Evolutionary conservation across 306 rosid genomes (phyloP).

Genomic region (Glycine tomentella): DNA sequence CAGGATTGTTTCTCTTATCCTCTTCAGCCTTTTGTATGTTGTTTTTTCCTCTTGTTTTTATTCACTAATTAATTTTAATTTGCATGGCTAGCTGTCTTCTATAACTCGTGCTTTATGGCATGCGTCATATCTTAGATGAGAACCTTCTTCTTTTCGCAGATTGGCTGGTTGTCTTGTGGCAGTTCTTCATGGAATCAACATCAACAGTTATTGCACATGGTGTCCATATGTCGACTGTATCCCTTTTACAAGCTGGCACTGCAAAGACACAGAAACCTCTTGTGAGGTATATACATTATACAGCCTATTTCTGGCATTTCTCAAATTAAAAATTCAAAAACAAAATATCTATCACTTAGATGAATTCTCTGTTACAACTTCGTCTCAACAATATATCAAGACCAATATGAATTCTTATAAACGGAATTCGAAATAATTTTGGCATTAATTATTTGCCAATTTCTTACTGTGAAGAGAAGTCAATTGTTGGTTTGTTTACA

Average conservation of each 20-base stretch:
- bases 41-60: constrained; percentile 16
- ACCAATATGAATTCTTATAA: too few species aligned
- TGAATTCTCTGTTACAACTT: not conserved
- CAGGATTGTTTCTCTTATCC: constrained; percentile 67
- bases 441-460: too few species aligned
- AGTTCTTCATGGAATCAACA: constrained; percentile 68
- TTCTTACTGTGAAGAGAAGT: constrained; percentile 8
- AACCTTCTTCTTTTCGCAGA: constrained; percentile 62
- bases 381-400: too few species aligned
- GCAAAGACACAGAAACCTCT: constrained; percentile 60
- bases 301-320: constrained; percentile 39
- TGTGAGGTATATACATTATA: constrained; percentile 70
- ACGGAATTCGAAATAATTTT: too few species aligned
- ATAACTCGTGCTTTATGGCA: constrained; percentile 40
- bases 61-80: constrained; percentile 12
- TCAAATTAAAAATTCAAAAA: constrained; percentile 38
- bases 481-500: constrained; percentile 16
- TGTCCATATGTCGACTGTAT: constrained; percentile 79
- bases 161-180: constrained; percentile 78
- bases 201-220: constrained; percentile 83
- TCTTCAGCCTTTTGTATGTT: constrained; percentile 77
- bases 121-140: constrained; percentile 46
- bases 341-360: not conserved
- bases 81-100: constrained; percentile 37
- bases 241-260: constrained; percentile 80